A percentile compares a stretch with the other conserved stretches of the same genome.
phyloP scores from a whole-genome alignment of 2,329 filamentous ascomycete genomes.

The Nigrospora oryzae region DNA sequence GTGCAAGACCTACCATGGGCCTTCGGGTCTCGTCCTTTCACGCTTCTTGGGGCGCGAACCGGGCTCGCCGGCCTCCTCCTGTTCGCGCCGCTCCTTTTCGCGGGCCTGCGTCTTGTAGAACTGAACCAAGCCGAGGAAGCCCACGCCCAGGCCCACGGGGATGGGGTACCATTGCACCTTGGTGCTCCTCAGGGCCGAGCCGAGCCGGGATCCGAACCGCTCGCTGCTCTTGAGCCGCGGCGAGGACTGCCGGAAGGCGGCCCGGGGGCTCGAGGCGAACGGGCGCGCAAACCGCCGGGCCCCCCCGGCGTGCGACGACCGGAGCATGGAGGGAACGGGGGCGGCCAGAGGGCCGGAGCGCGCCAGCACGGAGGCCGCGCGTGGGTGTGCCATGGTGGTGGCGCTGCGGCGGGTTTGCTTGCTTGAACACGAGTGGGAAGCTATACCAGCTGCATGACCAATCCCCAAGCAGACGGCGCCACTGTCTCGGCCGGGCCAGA shows the following conservation, averaged over 20 bases:
- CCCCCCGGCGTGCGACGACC: not conserved
- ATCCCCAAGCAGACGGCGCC: too few species aligned
- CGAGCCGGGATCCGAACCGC: slow-evolving; percentile 42
- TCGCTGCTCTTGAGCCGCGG: slow-evolving; percentile 28
- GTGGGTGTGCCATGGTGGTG: too few species aligned
- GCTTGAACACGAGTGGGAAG: too few species aligned
- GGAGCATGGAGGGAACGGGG: too few species aligned
- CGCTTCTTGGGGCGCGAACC: slow-evolving; percentile 39
- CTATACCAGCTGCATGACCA: too few species aligned
- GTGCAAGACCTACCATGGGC: slow-evolving; percentile 57
- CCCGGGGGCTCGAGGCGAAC: slow-evolving; percentile 17
- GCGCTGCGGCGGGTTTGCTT: too few species aligned
- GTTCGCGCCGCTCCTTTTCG: slow-evolving; percentile 43
- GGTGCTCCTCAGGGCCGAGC: slow-evolving; percentile 39
- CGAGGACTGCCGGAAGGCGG: slow-evolving; percentile 32
- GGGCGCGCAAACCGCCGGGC: slow-evolving; percentile 12
- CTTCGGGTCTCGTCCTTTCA: slow-evolving; percentile 65
- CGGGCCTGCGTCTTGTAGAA: slow-evolving; percentile 64
- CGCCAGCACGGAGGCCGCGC: too few species aligned
- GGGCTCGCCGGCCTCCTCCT: slow-evolving; percentile 32
- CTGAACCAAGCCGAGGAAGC: slow-evolving; percentile 74
- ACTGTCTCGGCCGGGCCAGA: too few species aligned
- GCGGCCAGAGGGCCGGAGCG: too few species aligned
- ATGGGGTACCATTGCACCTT: slow-evolving; percentile 84
- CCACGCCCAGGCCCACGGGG: slow-evolving; percentile 77